A percentile compares a stretch with the other conserved stretches of the same genome.
phyloP scores from a whole-genome alignment of 805 yeast species.

The Aciculoconidium aculeatum region DNA sequence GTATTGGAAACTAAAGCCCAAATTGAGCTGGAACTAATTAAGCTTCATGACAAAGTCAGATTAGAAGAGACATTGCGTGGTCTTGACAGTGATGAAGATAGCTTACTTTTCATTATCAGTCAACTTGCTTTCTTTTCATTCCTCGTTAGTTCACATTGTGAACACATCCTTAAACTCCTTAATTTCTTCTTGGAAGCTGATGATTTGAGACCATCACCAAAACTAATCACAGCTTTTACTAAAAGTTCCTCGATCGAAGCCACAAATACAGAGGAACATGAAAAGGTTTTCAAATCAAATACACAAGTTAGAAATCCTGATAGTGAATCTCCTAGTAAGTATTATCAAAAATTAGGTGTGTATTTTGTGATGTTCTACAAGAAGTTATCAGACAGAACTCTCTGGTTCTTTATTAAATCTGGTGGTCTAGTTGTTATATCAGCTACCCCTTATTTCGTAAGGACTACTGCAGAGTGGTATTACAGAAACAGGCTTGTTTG shows the following conservation, averaged over 20 bases:
- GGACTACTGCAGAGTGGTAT: conserved; percentile 25
- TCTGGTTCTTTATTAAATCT: conserved; percentile 28
- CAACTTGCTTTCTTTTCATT: conserved; percentile 18
- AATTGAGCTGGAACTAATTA: conserved; percentile 7
- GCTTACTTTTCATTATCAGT: conserved; percentile 19
- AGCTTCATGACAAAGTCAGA: conserved; percentile 6
- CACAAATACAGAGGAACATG: background rate
- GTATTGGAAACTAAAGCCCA: conserved; percentile 9
- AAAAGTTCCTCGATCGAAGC: conserved; percentile 2
- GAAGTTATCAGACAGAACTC: conserved; percentile 12
- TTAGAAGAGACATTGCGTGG: conserved; percentile 5
- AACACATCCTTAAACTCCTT: conserved; percentile 10
- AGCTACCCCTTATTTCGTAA: conserved; percentile 22
- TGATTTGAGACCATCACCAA: conserved; percentile 16
- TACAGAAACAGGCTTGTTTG: conserved; percentile 21
- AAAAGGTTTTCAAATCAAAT: conserved; percentile 4
- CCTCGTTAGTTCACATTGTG: conserved; percentile 13
- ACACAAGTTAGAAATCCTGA: conserved; percentile 24
- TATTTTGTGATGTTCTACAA: conserved; percentile 14
- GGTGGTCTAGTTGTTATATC: conserved; percentile 17
- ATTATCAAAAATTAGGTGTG: conserved; percentile 16
- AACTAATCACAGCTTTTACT: conserved; percentile 12
- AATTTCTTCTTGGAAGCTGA: conserved; percentile 18
- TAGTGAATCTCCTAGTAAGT: conserved; percentile 18
- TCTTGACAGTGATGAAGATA: conserved; percentile 17